Base-by-base conservation (phyloP, 164 flowering plant species). In the Vitis rupestris region DNA sequence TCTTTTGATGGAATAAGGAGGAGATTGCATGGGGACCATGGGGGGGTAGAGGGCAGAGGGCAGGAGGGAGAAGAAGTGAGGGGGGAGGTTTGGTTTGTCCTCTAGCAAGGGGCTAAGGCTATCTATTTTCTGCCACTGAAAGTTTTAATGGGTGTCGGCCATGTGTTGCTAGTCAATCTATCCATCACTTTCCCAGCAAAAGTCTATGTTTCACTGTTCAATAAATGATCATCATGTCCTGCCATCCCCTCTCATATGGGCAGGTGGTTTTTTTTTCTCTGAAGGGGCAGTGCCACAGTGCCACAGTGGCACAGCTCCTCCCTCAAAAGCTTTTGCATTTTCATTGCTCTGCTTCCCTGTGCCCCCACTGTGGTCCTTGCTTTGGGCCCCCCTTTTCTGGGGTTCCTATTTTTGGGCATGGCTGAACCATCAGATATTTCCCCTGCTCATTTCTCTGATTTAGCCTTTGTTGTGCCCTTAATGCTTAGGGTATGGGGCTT, bases 21-120 rank as follows among this genome's bases (percentile, higher is more conserved):
- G 48, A 70, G 77, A 74, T 74, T 74, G 29, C 52, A 65, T 74
- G 73, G 77, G 77, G 77, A 70, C 77, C 77, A 74, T 74, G 9
- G 3, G 3, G 27, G 37, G 1, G 48, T 29, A 10, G 54, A 15
- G 14, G 29, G 27, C 27, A 2, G 27, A 23, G 27, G 27, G 27
- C 27, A 23, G 27, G 27, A 23, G 27, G 27, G 27, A 23, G 2
- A 23, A 23, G 8, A 8, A 10, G 59, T 3, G 8, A 49, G 44
- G 3, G 49, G 54, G 9, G 55, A 16, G 15, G 30, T 68, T 14
- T 51, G 64, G 13, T 61, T 60, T 60, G 65, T 68, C 63, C 23
- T 31, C 17, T 54, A n/a, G 54, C 29, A 14, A 37, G 44, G 7
- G 44, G 44, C 44, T 37, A 37, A 37, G 44, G 44, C 44, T 37